Evolutionary conservation across 805 yeast species (phyloP).

Genomic region (Metschnikowia anglica): DNA sequence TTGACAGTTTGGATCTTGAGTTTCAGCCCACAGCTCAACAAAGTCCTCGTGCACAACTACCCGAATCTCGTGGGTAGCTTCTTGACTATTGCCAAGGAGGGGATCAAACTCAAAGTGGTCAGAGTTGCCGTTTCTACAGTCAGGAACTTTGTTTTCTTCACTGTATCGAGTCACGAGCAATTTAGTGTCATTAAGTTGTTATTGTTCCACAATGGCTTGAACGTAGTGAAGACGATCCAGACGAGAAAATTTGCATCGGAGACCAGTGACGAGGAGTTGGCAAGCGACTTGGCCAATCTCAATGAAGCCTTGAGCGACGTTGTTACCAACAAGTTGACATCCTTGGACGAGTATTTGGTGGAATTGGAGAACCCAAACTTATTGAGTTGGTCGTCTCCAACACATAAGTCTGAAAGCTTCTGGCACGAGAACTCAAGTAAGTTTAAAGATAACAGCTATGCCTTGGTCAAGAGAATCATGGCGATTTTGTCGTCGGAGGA

Average conservation of each 20-base stretch:
- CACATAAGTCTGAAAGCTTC: slow-evolving; percentile 83
- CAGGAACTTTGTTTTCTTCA: slow-evolving; percentile 52
- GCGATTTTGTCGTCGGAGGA: slow-evolving; percentile 42
- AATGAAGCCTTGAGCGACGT: slow-evolving; percentile 64
- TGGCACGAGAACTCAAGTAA: slow-evolving; percentile 80
- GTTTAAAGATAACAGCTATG: slow-evolving; percentile 79
- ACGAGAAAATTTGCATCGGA: slow-evolving; percentile 82
- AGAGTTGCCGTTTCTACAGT: slow-evolving; percentile 78
- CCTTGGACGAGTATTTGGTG: slow-evolving; percentile 86
- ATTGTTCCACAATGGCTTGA: slow-evolving; percentile 72
- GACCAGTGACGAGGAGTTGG: slow-evolving; percentile 77
- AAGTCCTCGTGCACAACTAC: slow-evolving; percentile 49
- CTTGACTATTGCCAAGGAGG: slow-evolving; percentile 63
- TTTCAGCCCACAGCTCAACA: slow-evolving; percentile 58
- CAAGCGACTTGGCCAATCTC: slow-evolving; percentile 63
- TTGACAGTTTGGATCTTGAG: slow-evolving; percentile 83
- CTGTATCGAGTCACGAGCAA: slow-evolving; percentile 31
- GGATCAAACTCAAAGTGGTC: slow-evolving; percentile 89
- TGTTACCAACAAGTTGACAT: slow-evolving; percentile 70
- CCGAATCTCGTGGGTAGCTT: slow-evolving; percentile 53
- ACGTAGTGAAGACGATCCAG: slow-evolving; percentile 63
- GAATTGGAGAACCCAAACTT: slow-evolving; percentile 79
- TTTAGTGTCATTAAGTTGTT: slow-evolving; percentile 62
- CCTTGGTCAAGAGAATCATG: slow-evolving; percentile 62
- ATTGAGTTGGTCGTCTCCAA: slow-evolving; percentile 78